These are phyloP conservation scores for Picea glauca DNA, from an alignment of 75 land plant genomes.

Conservation along the genomic window DNA sequence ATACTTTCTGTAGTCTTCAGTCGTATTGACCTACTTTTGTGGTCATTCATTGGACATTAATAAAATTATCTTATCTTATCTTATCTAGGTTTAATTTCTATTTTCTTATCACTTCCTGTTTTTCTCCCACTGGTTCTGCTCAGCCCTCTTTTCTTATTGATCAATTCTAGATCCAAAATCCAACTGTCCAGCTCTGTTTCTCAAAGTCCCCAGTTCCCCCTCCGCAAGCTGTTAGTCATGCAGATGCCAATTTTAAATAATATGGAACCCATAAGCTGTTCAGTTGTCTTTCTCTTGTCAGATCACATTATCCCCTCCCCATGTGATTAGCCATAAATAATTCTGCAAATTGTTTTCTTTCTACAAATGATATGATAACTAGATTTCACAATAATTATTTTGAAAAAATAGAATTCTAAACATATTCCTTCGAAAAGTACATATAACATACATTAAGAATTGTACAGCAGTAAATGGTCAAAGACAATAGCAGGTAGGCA, in stretches of 20 bases:
- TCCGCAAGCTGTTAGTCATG: background rate
- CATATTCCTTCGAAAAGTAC: background rate
- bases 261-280: background rate
- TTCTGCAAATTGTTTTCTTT: too few relatives aligned
- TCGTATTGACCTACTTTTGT: too few relatives aligned
- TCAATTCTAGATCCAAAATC: background rate
- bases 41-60: too few relatives aligned
- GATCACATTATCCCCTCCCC: too few relatives aligned
- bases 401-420: too few relatives aligned
- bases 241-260: background rate
- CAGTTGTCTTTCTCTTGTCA: too few relatives aligned
- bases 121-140: too few relatives aligned
- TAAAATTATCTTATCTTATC: too few relatives aligned
- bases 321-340: too few relatives aligned
- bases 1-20: too few relatives aligned
- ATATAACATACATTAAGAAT: background rate
- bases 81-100: too few relatives aligned
- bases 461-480: background rate
- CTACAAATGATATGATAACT: background rate
- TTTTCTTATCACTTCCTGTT: too few relatives aligned
- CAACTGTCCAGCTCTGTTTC: background rate
- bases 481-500: background rate
- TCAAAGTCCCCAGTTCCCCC: background rate
- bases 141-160: background rate
- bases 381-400: background rate